These are phyloP conservation scores for Thraustotheca clavata DNA, from an alignment of 352 stramenopile genomes.

Conservation along the genomic window DNA sequence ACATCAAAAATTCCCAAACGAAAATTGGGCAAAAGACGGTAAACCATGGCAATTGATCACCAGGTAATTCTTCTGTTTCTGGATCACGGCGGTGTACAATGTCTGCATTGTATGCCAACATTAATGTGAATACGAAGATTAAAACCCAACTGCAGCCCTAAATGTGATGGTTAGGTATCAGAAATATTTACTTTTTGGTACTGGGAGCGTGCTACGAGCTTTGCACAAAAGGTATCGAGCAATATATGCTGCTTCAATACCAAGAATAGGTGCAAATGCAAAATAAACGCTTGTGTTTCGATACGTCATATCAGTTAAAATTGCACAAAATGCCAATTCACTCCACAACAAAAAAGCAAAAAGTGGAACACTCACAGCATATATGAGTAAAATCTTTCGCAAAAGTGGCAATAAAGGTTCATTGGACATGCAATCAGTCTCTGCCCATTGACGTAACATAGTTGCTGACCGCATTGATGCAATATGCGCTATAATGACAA, in stretches of 20 bases:
- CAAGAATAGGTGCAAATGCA: conserved; percentile 67
- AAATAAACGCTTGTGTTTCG: conserved; percentile 52
- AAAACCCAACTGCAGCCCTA: conserved; percentile 73
- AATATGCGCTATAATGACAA: conserved; percentile 50
- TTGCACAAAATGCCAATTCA: conserved; percentile 71
- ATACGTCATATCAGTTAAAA: conserved; percentile 38
- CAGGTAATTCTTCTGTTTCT: conserved; percentile 9
- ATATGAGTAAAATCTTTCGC: conserved; percentile 63
- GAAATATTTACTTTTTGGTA: conserved; percentile 24
- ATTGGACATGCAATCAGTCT: conserved; percentile 73
- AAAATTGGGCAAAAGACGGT: conserved; percentile 60
- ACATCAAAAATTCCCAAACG: conserved; percentile 53
- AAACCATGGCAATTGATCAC: conserved; percentile 59
- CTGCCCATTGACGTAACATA: conserved; percentile 59
- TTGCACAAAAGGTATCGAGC: conserved; percentile 72
- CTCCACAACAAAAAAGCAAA: conserved; percentile 66
- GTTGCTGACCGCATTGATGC: conserved; percentile 54
- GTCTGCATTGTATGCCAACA: conserved; percentile 71
- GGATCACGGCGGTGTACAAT: conserved; percentile 24
- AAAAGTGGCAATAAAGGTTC: conserved; percentile 70
- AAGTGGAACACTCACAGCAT: conserved; percentile 64
- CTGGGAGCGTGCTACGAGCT: conserved; percentile 63
- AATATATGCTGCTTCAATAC: conserved; percentile 74
- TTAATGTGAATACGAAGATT: conserved; percentile 66
- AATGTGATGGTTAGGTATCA: background rate